phyloP scores from a whole-genome alignment of 805 yeast species.

The Candida corydali region DNA sequence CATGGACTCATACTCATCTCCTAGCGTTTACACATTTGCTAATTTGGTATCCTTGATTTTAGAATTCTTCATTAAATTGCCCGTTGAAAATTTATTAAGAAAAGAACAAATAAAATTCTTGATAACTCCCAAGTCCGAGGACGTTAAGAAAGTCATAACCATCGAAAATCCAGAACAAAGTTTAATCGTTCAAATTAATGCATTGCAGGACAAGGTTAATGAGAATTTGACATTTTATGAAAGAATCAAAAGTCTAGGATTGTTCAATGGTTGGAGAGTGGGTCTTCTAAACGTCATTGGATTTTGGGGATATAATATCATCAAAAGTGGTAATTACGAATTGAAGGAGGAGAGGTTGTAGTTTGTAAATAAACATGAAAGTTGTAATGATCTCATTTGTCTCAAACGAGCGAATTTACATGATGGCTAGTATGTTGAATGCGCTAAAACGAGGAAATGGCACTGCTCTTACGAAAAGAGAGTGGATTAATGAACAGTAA shows the following conservation, averaged over 20 bases:
- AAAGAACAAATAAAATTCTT: slow-evolving; percentile 77
- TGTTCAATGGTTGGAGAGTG: slow-evolving; percentile 89
- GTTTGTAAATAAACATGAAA: too few species aligned
- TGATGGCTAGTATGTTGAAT: too few species aligned
- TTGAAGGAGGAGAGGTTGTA: slow-evolving; percentile 28
- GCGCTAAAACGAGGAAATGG: too few species aligned
- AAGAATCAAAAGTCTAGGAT: slow-evolving; percentile 23
- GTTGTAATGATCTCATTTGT: too few species aligned
- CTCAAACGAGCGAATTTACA: too few species aligned
- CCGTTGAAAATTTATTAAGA: slow-evolving; percentile 80
- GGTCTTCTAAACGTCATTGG: slow-evolving; percentile 77
- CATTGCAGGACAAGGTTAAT: slow-evolving; percentile 21
- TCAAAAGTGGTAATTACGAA: slow-evolving; percentile 46
- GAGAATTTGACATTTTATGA: slow-evolving; percentile 34
- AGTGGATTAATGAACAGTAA: too few species aligned
- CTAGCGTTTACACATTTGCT: slow-evolving; percentile 53
- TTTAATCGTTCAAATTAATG: slow-evolving; percentile 51
- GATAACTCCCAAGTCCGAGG: slow-evolving; percentile 38
- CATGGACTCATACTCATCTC: slow-evolving; percentile 62
- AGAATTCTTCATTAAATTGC: slow-evolving; percentile 74
- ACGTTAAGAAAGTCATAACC: slow-evolving; percentile 35
- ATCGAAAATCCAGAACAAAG: slow-evolving; percentile 42
- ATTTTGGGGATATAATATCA: slow-evolving; percentile 70
- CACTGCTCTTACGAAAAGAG: too few species aligned
- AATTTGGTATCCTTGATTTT: slow-evolving; percentile 57